Percentiles rank a stretch among this genome's conserved stretches.
phyloP scores from a whole-genome alignment of 192 early-diverging fungal genomes.

The Radiomyces spectabilis region DNA sequence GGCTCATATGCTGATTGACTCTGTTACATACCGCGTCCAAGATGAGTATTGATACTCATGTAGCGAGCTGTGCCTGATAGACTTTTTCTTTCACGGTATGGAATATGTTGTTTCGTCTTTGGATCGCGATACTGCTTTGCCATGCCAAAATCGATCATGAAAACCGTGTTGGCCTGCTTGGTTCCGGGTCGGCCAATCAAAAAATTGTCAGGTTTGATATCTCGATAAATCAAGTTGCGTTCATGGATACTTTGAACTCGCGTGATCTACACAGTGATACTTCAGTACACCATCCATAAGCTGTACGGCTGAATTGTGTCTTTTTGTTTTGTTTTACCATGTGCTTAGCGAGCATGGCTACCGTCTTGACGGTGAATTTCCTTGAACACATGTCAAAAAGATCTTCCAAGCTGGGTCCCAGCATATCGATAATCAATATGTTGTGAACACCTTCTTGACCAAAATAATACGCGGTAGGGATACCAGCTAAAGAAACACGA shows the following conservation, averaged over 20 bases:
- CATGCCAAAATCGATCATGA: conserved; percentile 98
- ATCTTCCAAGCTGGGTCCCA: conserved; percentile 92
- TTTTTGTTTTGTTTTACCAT: conserved; percentile 77
- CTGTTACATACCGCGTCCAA: conserved; percentile 68
- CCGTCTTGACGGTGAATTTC: conserved; percentile 87
- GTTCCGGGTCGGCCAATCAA: conserved; percentile 78
- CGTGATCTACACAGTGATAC: conserved; percentile 41
- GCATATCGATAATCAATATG: conserved; percentile 88
- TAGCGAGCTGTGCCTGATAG: conserved; percentile 95
- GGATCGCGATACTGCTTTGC: conserved; percentile 97
- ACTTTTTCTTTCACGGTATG: conserved; percentile 92
- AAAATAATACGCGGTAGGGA: conserved; percentile 93
- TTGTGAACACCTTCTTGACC: conserved; percentile 96
- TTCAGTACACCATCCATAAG: too few species aligned
- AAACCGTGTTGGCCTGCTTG: conserved; percentile 61
- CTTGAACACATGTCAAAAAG: conserved; percentile 94
- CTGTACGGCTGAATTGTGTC: too few species aligned
- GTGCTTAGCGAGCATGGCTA: conserved; percentile 93
- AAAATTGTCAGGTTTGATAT: conserved; percentile 99
- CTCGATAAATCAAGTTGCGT: conserved; percentile 90
- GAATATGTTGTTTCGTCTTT: conserved; percentile 95
- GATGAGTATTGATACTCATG: conserved; percentile 97
- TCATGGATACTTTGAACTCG: conserved; percentile 93
- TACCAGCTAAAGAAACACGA: too few species aligned
- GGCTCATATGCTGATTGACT: background rate